Conservation (phyloP, 163 green algal genomes). For the Scenedesmus sp. region DNA sequence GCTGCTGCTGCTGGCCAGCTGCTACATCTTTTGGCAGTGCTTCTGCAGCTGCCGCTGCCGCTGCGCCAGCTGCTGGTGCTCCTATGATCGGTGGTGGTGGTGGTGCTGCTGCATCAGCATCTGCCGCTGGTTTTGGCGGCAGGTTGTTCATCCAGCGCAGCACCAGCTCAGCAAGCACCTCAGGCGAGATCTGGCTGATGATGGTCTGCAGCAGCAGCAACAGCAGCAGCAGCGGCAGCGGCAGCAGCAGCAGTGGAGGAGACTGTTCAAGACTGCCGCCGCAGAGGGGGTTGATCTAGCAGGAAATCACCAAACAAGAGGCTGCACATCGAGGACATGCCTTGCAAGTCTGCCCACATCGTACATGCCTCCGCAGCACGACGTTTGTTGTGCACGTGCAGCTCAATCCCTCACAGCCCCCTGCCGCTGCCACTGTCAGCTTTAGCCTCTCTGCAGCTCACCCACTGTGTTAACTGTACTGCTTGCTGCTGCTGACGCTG, state of each 20-base stretch:
- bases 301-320: too few species aligned
- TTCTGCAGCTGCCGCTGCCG: conserved; percentile 40
- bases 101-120: conserved; percentile 18
- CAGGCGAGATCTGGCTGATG: conserved; percentile 58
- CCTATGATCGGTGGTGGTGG: background rate
- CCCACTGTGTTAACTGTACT: background rate
- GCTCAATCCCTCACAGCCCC: too few species aligned
- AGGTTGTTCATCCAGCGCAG: conserved; percentile 66
- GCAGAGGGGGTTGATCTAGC: background rate
- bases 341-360: too few species aligned
- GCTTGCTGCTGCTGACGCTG: background rate
- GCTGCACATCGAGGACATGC: too few species aligned
- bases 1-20: background rate
- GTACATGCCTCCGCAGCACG: too few species aligned
- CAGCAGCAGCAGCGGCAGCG: conserved; percentile 56
- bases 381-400: too few species aligned
- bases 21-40: background rate
- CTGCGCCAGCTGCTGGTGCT: conserved; percentile 32
- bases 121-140: conserved; percentile 53
- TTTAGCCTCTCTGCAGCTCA: too few species aligned
- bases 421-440: too few species aligned
- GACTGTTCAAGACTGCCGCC: too few species aligned
- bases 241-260: conserved; percentile 46
- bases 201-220: conserved; percentile 59
- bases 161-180: conserved; percentile 73